A percentile compares a stretch with the other conserved stretches of the same genome.
These are phyloP conservation scores for Aspergillus awamori DNA, from an alignment of 2,329 filamentous ascomycete genomes.

Conservation along the genomic window DNA sequence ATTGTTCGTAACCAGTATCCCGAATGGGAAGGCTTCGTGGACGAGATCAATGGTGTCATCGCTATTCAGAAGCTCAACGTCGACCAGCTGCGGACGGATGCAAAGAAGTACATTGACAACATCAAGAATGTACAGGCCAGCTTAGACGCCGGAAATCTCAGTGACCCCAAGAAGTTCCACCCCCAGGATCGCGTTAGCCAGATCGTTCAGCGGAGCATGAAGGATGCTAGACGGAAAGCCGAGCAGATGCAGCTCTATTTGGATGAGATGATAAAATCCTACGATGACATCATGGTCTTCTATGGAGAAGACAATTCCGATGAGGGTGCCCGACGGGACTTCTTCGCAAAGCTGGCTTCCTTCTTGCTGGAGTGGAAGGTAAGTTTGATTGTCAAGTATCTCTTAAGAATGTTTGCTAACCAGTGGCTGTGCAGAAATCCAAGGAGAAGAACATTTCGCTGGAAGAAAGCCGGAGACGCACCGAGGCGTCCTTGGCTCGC, in stretches of 20 bases:
- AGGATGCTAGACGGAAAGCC: slow-evolving; percentile 91
- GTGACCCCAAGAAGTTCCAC: slow-evolving; percentile 96
- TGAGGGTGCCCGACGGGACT: slow-evolving; percentile 90
- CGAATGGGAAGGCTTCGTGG: slow-evolving; percentile 86
- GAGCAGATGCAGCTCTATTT: slow-evolving; percentile 94
- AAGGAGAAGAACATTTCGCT: slow-evolving; percentile 84
- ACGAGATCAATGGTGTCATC: slow-evolving; percentile 81
- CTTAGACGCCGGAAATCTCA: slow-evolving; percentile 89
- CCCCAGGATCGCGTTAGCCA: slow-evolving; percentile 93
- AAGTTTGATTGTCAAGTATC: slow-evolving; percentile 31
- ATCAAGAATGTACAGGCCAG: slow-evolving; percentile 92
- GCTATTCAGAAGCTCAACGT: slow-evolving; percentile 88
- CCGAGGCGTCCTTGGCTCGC: slow-evolving; percentile 89
- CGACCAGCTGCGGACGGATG: slow-evolving; percentile 84
- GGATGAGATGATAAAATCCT: slow-evolving; percentile 87
- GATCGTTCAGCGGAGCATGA: slow-evolving; percentile 91
- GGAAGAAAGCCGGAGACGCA: slow-evolving; percentile 81
- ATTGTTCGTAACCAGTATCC: slow-evolving; percentile 96
- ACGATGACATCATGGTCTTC: slow-evolving; percentile 94
- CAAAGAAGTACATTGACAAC: slow-evolving; percentile 90
- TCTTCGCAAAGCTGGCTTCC: slow-evolving; percentile 88
- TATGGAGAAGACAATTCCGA: slow-evolving; percentile 93
- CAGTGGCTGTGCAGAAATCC: slow-evolving; percentile 64
- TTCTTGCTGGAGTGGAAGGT: slow-evolving; percentile 93
- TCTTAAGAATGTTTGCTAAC: slow-evolving; percentile 11